Base-by-base conservation (phyloP, 1,139 yeast species). In the Lodderomyces jiufengensis region DNA sequence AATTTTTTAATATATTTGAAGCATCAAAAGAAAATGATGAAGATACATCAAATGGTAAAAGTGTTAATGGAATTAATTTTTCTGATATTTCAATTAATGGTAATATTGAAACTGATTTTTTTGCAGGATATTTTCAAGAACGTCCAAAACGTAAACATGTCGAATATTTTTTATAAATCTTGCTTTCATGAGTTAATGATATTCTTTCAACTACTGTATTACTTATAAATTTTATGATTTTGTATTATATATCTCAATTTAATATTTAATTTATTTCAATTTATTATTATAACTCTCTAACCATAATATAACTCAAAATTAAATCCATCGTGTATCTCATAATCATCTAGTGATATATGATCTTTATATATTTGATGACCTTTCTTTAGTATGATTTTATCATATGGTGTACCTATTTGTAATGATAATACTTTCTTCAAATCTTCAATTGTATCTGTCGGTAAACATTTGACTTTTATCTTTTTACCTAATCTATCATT, bases 281-380 rank as follows among this genome's bases (percentile, higher is more conserved):
- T 10, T 20, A 23, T 5, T 22, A 29, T 31, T 10, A 9, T 20
- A 3, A 11, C 3, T 10, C n/a, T 24, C 41, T 41, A 80, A 15
- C 78, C 66, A 52, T 84, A 84, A 50, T 86, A 92, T 53, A 92
- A 63, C 58, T 92, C 98, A 48, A 92, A 63, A 55, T 82, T 86
- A 48, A 84, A 82, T 14, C 95, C 95, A 56, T 88, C 84, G 53
- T 88, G 95, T 11, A 92, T 78, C 58, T 92, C 98, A 55, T 94
- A 92, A 57, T 92, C 98, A 16, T 84, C 95, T 36, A 92, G 66
- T 0, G 90, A 73, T 41, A 92, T 90, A 53, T 88, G 97, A 52
- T 92, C 95, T 55, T 90, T 90, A 58, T 78, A 81, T 0, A 85
- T 77, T 42, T 79, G 82, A 52, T 88, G 82, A 1, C 94, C 94